These are phyloP conservation scores for Huntiella savannae DNA, from an alignment of 2,329 filamentous ascomycete species.

Conservation along the genomic window DNA sequence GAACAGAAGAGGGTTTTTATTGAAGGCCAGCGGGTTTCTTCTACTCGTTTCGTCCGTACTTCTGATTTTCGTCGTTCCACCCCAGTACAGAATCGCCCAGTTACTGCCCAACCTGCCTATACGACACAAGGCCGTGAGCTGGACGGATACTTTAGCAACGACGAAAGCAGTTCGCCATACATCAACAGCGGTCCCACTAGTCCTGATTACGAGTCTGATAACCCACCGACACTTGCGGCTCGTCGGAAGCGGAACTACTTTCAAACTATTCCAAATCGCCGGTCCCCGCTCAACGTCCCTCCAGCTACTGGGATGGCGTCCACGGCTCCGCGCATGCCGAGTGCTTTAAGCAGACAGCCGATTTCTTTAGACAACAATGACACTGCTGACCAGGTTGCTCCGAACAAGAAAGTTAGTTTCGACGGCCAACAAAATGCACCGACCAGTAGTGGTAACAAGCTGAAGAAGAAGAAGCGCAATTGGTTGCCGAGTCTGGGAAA, in stretches of 20 bases:
- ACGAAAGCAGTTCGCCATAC: no score
- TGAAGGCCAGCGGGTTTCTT: not conserved
- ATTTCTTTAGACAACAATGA: not conserved
- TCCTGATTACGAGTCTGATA: not conserved
- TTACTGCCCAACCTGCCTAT: not conserved
- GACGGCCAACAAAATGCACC: conserved; percentile 7
- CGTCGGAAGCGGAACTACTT: conserved; percentile 21
- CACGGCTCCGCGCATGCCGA: no score
- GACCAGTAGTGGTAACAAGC: conserved; percentile 4
- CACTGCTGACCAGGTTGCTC: not conserved
- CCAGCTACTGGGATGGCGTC: no score
- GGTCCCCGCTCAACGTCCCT: no score
- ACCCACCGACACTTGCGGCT: not conserved
- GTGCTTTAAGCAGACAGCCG: no score
- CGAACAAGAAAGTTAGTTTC: conserved; percentile 8
- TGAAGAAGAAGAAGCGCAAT: conserved; percentile 5
- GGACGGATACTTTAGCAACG: no score
- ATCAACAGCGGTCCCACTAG: no score
- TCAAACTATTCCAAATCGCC: conserved; percentile 54
- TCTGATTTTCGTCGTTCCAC: not conserved
- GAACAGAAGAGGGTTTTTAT: conserved; percentile 3
- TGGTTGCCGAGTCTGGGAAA: conserved; percentile 4
- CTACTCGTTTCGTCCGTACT: conserved; percentile 7
- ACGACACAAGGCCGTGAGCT: not conserved
- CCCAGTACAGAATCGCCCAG: not conserved